Conservation (phyloP, 1,139 yeast species). For the Lizanozyma gosingica region DNA sequence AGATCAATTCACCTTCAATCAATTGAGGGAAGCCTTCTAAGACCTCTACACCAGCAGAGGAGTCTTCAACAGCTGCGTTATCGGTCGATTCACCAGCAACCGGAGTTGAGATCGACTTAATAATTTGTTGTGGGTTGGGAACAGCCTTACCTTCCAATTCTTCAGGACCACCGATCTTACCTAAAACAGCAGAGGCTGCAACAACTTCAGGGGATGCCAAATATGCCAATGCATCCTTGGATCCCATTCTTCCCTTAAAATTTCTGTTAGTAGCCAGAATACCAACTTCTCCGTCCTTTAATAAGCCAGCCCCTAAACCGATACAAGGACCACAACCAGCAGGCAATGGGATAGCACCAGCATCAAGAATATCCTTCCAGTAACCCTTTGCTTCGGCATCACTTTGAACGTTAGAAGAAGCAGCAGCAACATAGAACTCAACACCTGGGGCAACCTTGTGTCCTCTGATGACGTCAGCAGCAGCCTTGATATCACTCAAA, state of each 20-base stretch:
- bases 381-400: constrained; percentile 90
- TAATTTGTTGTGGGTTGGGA: constrained; percentile 37
- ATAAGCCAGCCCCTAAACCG: constrained; percentile 89
- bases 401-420: constrained; percentile 83
- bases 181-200: constrained; percentile 93
- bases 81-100: constrained; percentile 17
- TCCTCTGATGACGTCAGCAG: constrained; percentile 78
- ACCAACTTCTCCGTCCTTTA: constrained; percentile 95
- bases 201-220: constrained; percentile 97
- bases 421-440: constrained; percentile 95
- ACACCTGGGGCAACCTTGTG: constrained; percentile 81
- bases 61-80: constrained; percentile 19
- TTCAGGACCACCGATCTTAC: constrained; percentile 88
- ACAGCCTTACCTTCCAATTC: constrained; percentile 59
- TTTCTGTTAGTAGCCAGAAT: constrained; percentile 97
- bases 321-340: constrained; percentile 99
- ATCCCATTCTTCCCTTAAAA: constrained; percentile 99
- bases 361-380: constrained; percentile 81
- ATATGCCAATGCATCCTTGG: constrained; percentile 90
- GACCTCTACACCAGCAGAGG: constrained; percentile 50
- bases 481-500: constrained; percentile 85
- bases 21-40: constrained; percentile 84
- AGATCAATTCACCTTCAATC: constrained; percentile 82
- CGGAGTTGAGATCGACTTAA: constrained; percentile 35
- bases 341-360: constrained; percentile 92